Percentiles rank a stretch among this genome's conserved stretches.
phyloP scores from a whole-genome alignment of 306 rosid genomes.

The cucumber (Cucumis sativus) region DNA sequence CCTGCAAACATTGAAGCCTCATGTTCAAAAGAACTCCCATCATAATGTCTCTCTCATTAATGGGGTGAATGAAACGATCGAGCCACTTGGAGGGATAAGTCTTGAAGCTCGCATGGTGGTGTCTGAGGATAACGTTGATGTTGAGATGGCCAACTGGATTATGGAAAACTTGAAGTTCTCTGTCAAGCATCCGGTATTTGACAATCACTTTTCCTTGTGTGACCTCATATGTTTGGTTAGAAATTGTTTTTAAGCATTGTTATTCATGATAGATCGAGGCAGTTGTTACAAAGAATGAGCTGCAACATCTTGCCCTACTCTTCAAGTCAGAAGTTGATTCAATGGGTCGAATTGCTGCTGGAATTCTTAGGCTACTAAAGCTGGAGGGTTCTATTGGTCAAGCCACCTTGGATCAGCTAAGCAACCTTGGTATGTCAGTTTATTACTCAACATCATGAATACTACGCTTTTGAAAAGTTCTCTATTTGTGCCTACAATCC shows the following conservation, averaged over 20 bases:
- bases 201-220: conserved; percentile 9
- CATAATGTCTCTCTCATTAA: conserved; percentile 24
- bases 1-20: conserved; percentile 71
- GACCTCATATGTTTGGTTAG: background rate
- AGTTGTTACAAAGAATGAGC: conserved; percentile 78
- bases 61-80: conserved; percentile 42
- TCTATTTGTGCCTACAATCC: background rate
- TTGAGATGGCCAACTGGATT: conserved; percentile 53
- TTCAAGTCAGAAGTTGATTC: conserved; percentile 97
- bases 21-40: conserved; percentile 25
- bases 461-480: background rate
- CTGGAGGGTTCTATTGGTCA: conserved; percentile 83
- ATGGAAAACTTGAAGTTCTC: conserved; percentile 79
- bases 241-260: conserved; percentile 11
- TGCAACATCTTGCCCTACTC: conserved; percentile 69
- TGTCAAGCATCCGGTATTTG: conserved; percentile 67
- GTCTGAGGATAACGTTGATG: conserved; percentile 41
- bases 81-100: conserved; percentile 53
- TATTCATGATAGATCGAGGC: conserved; percentile 64
- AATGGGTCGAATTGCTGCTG: conserved; percentile 80
- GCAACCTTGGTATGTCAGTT: conserved; percentile 58
- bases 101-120: conserved; percentile 54
- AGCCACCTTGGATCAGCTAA: conserved; percentile 68
- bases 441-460: background rate
- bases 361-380: conserved; percentile 66